Evolutionary conservation across 75 land plant genomes (phyloP), one percentile per base, ranked within the genome.

Genomic region (Sequoia sempervirens): DNA sequence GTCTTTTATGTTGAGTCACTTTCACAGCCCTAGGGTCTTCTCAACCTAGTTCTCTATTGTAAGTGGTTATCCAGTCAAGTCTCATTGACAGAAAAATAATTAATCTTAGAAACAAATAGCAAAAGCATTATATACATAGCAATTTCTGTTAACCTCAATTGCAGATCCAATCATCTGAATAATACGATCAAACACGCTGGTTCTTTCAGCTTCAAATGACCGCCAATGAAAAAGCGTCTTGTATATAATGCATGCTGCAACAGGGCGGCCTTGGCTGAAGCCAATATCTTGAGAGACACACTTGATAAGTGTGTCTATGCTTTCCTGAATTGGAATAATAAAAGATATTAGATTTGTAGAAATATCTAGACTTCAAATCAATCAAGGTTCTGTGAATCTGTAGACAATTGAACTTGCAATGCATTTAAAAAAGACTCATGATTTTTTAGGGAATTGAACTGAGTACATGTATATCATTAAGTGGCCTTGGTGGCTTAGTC

Each of bases 141-240:
- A 26, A 23, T 23, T 23, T 23, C n/a, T 61, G 38, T 14, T 54
- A 91, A 96, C 99, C 94, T 98, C 98, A 86, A 98, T 96, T 40
- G 94, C 95, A 82, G 95, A 92, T 72, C 98, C 98, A 89, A 98
- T 94, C 84, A 94, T 91, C 83, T 96, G 96, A 86, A 98, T 96
- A 23, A 98, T 95, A 82, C 96, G 95, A 82, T 98, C 99, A 91
- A 98, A 98, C 30, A 98, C 95, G 88, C 92, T 94, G 3, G 99
- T 98, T 83, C 87, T 94, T 72, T 98, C 99, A 75, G 99, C 96
- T 87, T 98, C 99, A 96, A 98, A 98, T 10, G 99, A 96, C 43
- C 94, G 94, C 99, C 99, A 98, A 32, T 98, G 92, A 46, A 96
- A 90, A 75, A 98, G 92, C 58, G 95, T 94, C 87, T 94, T 98